Evolutionary conservation across 2,329 filamentous ascomycete species (phyloP), one percentile per base, ranked within the genome.

Genomic region (Penicillium psychrosexuale): DNA sequence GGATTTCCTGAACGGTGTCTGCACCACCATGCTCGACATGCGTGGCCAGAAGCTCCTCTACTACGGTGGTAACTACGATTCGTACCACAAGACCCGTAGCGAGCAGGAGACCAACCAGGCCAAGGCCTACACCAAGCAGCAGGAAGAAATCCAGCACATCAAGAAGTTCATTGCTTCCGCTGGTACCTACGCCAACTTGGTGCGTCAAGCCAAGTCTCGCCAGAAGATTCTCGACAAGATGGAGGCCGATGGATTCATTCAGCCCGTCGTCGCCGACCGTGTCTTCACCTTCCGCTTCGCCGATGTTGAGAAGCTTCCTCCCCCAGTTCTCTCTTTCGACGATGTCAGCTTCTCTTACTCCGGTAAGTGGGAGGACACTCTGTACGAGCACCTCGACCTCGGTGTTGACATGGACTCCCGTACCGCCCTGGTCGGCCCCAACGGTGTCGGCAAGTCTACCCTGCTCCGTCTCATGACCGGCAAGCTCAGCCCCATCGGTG

Each of bases 211-310:
- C 78, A 99, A 99, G 84, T 97, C 94, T 40, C 87, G 94, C 63
- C 94, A 99, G 79, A 99, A 99, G 90, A 97, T 97, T 77, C 84
- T 97, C 65, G 94, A 99, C 84, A 99, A 99, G 87, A 99, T 99
- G 94, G 93, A 97, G 83, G 94, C 95, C 67, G 94, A 99, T 70
- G 94, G 94, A 65, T 94, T 97, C 77, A 97, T 99, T 73, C 88
- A 99, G 78, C 90, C 91, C 54, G 91, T 99, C 60, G 77, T 82
- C 53, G 78, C 84, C 61, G 94, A 99, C 78, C 84, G 86, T 59
- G 88, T 96, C 71, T 99, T 99, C 80, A 93, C 88, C 55, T 99
- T 99, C 88, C 88, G 93, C 70, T 99, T 99, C 76, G 94, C 94
- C 65, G 92, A 97, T 70, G 94, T 97, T 51, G 94, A 99, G 74